These are phyloP conservation scores for Alternaria sp. DNA, from an alignment of 2,329 filamentous ascomycete species.

Conservation along the genomic window DNA sequence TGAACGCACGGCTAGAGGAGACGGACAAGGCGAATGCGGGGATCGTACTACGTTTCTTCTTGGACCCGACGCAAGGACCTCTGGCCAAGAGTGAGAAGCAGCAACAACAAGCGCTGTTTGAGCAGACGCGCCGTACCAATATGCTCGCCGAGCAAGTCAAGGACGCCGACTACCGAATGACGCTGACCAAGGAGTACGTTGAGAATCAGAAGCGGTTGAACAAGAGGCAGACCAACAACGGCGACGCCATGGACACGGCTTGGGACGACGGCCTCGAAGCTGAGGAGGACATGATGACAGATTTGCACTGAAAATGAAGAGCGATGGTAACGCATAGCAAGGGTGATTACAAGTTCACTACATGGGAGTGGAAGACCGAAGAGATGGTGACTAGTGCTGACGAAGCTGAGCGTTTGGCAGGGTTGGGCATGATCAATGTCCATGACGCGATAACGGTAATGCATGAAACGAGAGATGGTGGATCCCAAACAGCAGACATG, in stretches of 20 bases:
- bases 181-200: constrained; percentile 65
- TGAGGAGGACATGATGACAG: constrained; percentile 51
- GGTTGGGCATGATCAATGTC: constrained; percentile 11
- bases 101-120: constrained; percentile 53
- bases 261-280: constrained; percentile 43
- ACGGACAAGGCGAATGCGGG: constrained; percentile 45
- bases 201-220: constrained; percentile 59
- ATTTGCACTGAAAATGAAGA: constrained; percentile 33
- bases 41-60: constrained; percentile 62
- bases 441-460: constrained; percentile 37
- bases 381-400: neutral
- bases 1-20: constrained; percentile 60
- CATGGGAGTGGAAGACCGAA: neutral
- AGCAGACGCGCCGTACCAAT: constrained; percentile 59
- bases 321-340: neutral
- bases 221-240: constrained; percentile 46
- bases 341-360: neutral
- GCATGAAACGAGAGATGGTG: constrained; percentile 34
- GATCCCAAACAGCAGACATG: constrained; percentile 12
- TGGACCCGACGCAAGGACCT: constrained; percentile 45
- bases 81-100: constrained; percentile 50
- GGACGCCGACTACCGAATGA: constrained; percentile 62
- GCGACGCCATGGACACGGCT: constrained; percentile 46
- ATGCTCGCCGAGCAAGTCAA: constrained; percentile 59
- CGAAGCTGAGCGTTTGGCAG: neutral